Base-by-base conservation (phyloP, 805 yeast species). In the Pichia phayaonensis region DNA sequence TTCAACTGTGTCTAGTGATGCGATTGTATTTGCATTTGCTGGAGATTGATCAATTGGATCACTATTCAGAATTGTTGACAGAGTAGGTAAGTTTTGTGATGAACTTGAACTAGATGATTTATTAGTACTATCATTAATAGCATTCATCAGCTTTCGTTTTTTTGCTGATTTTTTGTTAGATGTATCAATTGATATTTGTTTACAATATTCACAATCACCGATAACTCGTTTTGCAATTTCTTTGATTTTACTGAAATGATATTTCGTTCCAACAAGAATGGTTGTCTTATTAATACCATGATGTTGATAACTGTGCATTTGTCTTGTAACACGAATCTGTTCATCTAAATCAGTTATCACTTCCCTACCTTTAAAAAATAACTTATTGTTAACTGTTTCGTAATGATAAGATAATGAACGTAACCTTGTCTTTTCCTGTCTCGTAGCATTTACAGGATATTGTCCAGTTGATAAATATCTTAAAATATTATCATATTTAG, bases 241-340 rank as follows among this genome's bases (percentile, higher is more conserved):
- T 66, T 94, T 90, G 55, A 92, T 86, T 47, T 95, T 78, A 1
- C 89, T 79, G 97, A 98, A 92, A 65, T 89, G 95, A 59, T 86
- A 92, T 57, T 79, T 77, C 54, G 86, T 94, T 1, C 90, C 79
- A 18, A 94, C 79, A 18, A 77, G 69, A 0, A 92, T 71, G 0
- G 97, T 90, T 2, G 95, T 83, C 61, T 84, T 87, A 68, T 92
- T 92, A 55, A 92, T 89, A 12, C 98, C 98, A 13, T 83, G 83
- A 63, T 92, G 99, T 43, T 75, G 78, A 40, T 57, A 46, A 55
- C 75, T 62, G 63, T 92, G 99, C 21, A 80, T 69, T 42, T 83
- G 84, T 10, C 80, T 74, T 34, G 90, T 87, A 29, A 92, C 81
- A 55, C 80, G 83, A 44, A 84, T 62, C 67, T 90, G 98, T 47